Evolutionary conservation across 1,139 yeast species (phyloP), one percentile per base, ranked within the genome.

Genomic region (Meyerozyma carpophila): DNA sequence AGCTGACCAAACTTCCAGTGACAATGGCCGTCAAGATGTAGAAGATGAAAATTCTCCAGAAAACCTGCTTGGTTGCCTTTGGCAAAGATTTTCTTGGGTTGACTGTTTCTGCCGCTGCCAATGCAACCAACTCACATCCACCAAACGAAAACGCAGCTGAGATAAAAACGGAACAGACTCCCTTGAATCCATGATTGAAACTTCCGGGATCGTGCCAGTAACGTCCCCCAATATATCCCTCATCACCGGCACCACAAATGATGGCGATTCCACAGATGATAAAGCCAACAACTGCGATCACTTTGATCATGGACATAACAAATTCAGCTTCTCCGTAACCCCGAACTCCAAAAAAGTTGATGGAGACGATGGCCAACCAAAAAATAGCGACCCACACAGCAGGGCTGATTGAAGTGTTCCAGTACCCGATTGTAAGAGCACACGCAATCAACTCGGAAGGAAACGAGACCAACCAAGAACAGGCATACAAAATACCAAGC

Each of bases 131-230:
- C 65, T 87, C 95, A 43, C 85, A 79, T 55, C 94, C 94, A 43
- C 91, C 90, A 56, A 86, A 84, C 4, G 96, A 81, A 64, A 88
- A 90, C 6, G 96, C 94, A 25, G 95, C 94, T 28, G 84, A 79
- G 42, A 90, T 89, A 56, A 90, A 85, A 28, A 85, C 85, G n/a
- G 87, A 70, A 56, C 89, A 79, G 26, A 88, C 81, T 52, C 96
- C 96, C 60, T 89, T 88, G 78, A 87, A 46, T 70, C 78, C 77
- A 59, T 68, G 47, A 70, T 75, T 66, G 73, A 72, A 72, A 0
- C 88, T 59, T 8, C 76, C 77, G 2, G 75, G 75, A 32, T 63
- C 43, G 40, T 59, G 61, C 76, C 77, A 72, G 55, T 68, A 66
- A 44, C 48, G 59, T 3, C 46, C 50, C 6, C 55, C 55, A 18